phyloP scores from a whole-genome alignment of 73 alveolate species.

The Tetrahymena elliotti region DNA sequence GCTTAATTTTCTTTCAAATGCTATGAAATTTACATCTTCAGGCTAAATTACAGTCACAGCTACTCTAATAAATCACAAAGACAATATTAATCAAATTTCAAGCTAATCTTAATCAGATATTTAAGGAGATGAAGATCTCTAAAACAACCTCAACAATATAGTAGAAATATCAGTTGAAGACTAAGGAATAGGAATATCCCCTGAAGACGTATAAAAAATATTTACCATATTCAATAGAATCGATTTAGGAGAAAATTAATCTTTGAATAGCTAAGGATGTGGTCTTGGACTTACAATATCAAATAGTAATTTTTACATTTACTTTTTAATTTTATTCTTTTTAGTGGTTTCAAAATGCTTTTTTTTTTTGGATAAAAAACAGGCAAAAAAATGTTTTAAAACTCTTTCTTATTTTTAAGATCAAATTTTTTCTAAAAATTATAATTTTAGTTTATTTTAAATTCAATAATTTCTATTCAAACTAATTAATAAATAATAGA shows the following conservation, averaged over 20 bases:
- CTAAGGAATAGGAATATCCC: neutral
- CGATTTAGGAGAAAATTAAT: neutral
- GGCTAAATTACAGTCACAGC: neutral
- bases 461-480: too few species aligned
- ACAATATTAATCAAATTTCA: neutral
- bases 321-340: neutral
- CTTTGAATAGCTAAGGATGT: neutral
- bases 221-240: neutral
- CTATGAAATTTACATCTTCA: slow-evolving; percentile 24
- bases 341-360: neutral
- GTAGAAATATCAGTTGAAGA: neutral
- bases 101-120: neutral
- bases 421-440: too few species aligned
- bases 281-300: neutral
- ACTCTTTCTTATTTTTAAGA: too few species aligned
- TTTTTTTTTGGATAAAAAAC: too few species aligned
- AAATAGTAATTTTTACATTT: neutral
- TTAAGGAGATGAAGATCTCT: neutral
- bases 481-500: too few species aligned
- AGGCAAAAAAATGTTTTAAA: too few species aligned
- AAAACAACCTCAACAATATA: neutral
- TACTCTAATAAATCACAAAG: neutral
- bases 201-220: neutral
- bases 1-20: slow-evolving; percentile 24
- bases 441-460: too few species aligned